Evolutionary conservation across 768 basidiomycete species (phyloP).

Genomic region (Porpolomopsis calyptriformis): DNA sequence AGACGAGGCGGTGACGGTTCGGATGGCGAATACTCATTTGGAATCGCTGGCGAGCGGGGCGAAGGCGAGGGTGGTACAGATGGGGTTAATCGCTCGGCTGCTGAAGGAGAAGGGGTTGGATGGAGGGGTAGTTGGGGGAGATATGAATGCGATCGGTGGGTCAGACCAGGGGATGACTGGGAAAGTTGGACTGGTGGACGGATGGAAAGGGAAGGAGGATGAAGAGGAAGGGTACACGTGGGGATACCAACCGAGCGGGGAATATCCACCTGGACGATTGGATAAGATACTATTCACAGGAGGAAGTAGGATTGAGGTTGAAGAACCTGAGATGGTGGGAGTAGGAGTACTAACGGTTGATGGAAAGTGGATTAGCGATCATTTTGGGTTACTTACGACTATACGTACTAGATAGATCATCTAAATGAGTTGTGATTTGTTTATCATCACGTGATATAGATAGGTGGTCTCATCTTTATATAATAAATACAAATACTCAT

Average conservation of each 20-base stretch:
- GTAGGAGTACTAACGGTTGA: conserved; percentile 36
- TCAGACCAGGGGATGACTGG: conserved; percentile 34
- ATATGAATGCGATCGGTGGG: conserved; percentile 57
- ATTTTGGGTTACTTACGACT: conserved; percentile 42
- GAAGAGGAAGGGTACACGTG: conserved; percentile 49
- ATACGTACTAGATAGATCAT: neutral
- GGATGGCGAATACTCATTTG: conserved; percentile 65
- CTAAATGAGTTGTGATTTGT: too few species aligned
- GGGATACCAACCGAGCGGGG: conserved; percentile 45
- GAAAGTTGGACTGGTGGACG: conserved; percentile 44
- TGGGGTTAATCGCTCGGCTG: conserved; percentile 40
- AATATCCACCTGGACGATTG: conserved; percentile 43
- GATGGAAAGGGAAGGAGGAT: conserved; percentile 39
- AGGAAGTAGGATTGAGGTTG: conserved; percentile 38
- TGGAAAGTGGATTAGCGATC: conserved; percentile 54
- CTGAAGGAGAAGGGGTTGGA: conserved; percentile 36
- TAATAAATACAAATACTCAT: too few species aligned
- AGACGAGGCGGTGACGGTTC: conserved; percentile 33
- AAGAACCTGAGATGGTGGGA: conserved; percentile 46
- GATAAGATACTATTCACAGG: conserved; percentile 58
- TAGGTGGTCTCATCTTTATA: too few species aligned
- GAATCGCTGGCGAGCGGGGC: conserved; percentile 48
- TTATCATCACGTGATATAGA: too few species aligned
- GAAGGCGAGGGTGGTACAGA: conserved; percentile 35
- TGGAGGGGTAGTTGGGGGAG: conserved; percentile 58